Percentiles rank a stretch among this genome's conserved stretches.
phyloP scores from a whole-genome alignment of 495 filamentous ascomycete genomes.

The Margaritispora aquatica region DNA sequence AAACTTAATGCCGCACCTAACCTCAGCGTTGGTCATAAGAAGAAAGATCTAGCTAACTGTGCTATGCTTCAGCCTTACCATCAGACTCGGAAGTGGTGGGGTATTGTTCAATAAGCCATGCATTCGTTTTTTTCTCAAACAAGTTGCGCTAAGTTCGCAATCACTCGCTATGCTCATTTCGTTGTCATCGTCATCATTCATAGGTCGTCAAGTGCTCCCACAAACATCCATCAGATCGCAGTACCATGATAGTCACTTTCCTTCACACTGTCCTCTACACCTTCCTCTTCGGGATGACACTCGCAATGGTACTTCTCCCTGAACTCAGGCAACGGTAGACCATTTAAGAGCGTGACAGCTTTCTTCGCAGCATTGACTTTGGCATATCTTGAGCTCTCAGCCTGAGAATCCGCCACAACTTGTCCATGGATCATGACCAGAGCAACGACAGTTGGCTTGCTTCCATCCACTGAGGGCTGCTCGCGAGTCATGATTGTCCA shows the following conservation, averaged over 20 bases:
- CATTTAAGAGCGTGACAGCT: slow-evolving; percentile 53
- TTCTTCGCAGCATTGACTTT: slow-evolving; percentile 67
- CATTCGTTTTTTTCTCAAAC: too few relatives aligned
- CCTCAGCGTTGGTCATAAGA: too few relatives aligned
- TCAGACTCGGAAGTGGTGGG: too few relatives aligned
- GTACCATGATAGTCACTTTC: slow-evolving; percentile 8
- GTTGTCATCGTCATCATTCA: too few relatives aligned
- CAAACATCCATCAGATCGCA: not conserved
- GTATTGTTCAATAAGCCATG: too few relatives aligned
- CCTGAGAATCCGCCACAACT: slow-evolving; percentile 55
- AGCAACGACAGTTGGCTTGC: slow-evolving; percentile 45
- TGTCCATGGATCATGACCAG: slow-evolving; percentile 72
- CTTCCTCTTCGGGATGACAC: slow-evolving; percentile 35
- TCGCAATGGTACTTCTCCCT: slow-evolving; percentile 53
- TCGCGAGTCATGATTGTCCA: slow-evolving; percentile 37
- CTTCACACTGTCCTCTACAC: not conserved
- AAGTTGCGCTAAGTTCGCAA: too few relatives aligned
- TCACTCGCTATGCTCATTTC: not conserved
- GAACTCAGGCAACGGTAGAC: slow-evolving; percentile 53
- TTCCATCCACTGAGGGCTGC: slow-evolving; percentile 21
- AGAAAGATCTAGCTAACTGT: too few relatives aligned
- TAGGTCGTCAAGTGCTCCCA: not conserved
- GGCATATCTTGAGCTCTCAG: slow-evolving; percentile 60
- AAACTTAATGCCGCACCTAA: too few relatives aligned
- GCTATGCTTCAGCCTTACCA: too few relatives aligned